Conservation (phyloP, 169 alveolate species). For the Eimeria praecox region DNA sequence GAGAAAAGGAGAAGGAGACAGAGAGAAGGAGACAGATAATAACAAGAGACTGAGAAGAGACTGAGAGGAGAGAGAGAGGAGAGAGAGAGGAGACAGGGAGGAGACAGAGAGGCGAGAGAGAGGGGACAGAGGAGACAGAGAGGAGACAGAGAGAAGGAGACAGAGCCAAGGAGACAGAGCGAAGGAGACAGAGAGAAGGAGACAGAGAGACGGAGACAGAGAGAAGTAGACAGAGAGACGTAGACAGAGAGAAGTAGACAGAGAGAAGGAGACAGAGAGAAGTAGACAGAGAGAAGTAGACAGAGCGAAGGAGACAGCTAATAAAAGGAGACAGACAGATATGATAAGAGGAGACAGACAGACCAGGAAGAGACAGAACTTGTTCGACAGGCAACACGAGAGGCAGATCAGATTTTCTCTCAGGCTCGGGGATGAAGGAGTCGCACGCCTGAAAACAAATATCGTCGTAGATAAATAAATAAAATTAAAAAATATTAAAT, state of each 20-base stretch:
- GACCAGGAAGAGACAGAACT: not conserved
- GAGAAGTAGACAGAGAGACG: too few relatives aligned
- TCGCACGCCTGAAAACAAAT: constrained; percentile 88
- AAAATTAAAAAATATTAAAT: not conserved
- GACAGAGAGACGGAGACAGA: not conserved
- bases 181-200: not conserved
- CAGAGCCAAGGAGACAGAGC: not conserved
- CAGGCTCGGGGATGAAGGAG: constrained; percentile 86
- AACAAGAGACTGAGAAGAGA: too few relatives aligned
- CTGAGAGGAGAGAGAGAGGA: constrained; percentile 63
- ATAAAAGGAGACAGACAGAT: not conserved
- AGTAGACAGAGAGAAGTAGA: not conserved
- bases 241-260: not conserved
- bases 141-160: not conserved
- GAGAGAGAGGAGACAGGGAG: not conserved
- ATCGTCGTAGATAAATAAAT: not conserved
- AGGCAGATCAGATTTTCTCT: constrained; percentile 65
- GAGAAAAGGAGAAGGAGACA: not conserved
- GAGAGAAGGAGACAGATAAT: too few relatives aligned
- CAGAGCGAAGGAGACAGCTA: not conserved
- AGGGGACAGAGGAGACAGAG: too few relatives aligned
- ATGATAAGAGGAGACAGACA: not conserved
- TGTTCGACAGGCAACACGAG: not conserved
- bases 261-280: not conserved
- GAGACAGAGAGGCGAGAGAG: not conserved